Percentiles rank a stretch among this genome's conserved stretches.
These are phyloP conservation scores for Gentiana macrophylla DNA, from an alignment of 257 asterid genomes.

Conservation along the genomic window DNA sequence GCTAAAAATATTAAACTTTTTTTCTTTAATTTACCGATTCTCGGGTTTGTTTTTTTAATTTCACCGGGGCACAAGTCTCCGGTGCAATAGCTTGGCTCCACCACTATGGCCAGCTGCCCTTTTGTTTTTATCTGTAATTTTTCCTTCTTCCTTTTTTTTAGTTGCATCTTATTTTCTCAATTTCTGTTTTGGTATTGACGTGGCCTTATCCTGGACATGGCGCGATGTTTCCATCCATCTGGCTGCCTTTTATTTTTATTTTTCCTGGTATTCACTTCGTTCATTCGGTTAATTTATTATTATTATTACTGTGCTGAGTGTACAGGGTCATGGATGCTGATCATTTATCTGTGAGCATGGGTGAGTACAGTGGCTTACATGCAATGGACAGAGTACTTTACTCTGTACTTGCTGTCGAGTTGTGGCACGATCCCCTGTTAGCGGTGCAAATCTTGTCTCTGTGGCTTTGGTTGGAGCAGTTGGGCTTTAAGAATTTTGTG, in stretches of 20 bases:
- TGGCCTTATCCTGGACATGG: too few species aligned
- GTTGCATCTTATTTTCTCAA: too few species aligned
- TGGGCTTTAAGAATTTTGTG: conserved; percentile 17
- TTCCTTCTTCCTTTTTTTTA: too few species aligned
- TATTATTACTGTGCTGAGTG: conserved; percentile 9
- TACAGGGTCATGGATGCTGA: conserved; percentile 30
- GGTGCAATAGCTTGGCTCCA: background rate
- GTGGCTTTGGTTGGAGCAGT: conserved; percentile 52
- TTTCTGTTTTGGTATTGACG: too few species aligned
- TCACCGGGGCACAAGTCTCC: too few species aligned
- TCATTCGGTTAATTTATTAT: background rate
- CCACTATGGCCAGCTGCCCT: too few species aligned
- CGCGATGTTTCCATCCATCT: too few species aligned
- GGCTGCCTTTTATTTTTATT: background rate
- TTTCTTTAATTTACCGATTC: too few species aligned
- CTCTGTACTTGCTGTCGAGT: conserved; percentile 33
- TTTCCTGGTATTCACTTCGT: conserved; percentile 3
- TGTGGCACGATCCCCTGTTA: conserved; percentile 39
- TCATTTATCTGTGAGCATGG: conserved; percentile 11
- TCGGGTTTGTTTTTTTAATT: too few species aligned
- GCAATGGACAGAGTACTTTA: conserved; percentile 41
- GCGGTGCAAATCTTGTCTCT: conserved; percentile 40
- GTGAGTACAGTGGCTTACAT: conserved; percentile 28
- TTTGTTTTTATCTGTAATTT: background rate
- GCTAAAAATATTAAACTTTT: too few species aligned